These are phyloP conservation scores for Candida multigemmis DNA, from an alignment of 805 yeast genomes.

Conservation along the genomic window DNA sequence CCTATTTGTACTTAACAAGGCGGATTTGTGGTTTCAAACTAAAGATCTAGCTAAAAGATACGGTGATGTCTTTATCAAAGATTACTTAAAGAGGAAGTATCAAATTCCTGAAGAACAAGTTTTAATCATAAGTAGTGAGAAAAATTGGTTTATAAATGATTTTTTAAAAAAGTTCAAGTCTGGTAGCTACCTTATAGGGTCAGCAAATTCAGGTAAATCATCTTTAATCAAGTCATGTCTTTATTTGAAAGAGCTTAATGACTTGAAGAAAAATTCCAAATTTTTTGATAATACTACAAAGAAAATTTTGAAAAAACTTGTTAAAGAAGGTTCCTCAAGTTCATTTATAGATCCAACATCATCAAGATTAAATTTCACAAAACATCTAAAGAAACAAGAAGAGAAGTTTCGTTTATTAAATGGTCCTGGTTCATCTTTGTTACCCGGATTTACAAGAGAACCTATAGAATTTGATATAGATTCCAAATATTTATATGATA, in stretches of 20 bases:
- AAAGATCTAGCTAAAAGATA: conserved; percentile 14
- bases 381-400: too few relatives aligned
- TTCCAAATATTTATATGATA: conserved; percentile 27
- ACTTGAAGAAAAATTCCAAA: conserved; percentile 6
- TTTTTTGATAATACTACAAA: neutral
- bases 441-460: conserved; percentile 69
- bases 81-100: conserved; percentile 21
- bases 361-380: conserved; percentile 2
- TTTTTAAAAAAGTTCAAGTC: conserved; percentile 30
- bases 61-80: conserved; percentile 20
- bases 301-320: too few relatives aligned
- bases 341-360: conserved; percentile 4
- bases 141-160: conserved; percentile 41
- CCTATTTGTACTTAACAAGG: conserved; percentile 32
- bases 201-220: conserved; percentile 65
- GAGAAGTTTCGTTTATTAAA: conserved; percentile 13
- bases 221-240: conserved; percentile 43
- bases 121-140: conserved; percentile 39
- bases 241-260: conserved; percentile 5
- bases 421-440: conserved; percentile 39
- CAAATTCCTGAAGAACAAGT: conserved; percentile 32
- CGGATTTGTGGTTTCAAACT: conserved; percentile 34
- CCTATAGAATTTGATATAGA: conserved; percentile 26
- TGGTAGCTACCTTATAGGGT: conserved; percentile 46
- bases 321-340: too few relatives aligned